These are phyloP conservation scores for Microdochium nivale DNA, from an alignment of 2,329 filamentous ascomycete genomes.

Conservation along the genomic window DNA sequence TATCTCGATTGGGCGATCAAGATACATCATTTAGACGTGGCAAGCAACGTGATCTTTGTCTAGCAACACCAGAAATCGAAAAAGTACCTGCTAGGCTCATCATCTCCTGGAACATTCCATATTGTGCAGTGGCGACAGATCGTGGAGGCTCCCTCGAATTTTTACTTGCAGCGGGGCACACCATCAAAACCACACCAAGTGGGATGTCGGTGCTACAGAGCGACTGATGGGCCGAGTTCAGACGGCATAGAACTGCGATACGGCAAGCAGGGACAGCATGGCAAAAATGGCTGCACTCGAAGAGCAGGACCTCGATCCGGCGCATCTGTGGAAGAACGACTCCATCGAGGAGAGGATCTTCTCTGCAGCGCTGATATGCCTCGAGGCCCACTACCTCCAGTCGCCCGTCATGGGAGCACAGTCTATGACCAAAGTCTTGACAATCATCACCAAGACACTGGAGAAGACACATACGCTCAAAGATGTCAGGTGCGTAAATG, in stretches of 20 bases:
- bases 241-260: not conserved
- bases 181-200: too few species aligned
- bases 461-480: constrained; percentile 56
- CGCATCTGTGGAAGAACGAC: constrained; percentile 24
- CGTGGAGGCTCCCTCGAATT: too few species aligned
- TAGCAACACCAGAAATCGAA: too few species aligned
- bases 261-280: not conserved
- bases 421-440: constrained; percentile 44
- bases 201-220: too few species aligned
- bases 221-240: not conserved
- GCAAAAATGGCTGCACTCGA: not conserved
- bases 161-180: too few species aligned
- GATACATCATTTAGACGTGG: not conserved
- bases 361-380: constrained; percentile 48
- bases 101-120: too few species aligned
- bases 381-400: constrained; percentile 53
- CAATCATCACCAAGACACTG: constrained; percentile 50
- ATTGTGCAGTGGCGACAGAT: too few species aligned
- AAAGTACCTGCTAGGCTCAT: too few species aligned
- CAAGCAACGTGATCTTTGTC: not conserved
- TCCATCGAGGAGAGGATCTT: constrained; percentile 58
- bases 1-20: not conserved
- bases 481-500: constrained; percentile 42
- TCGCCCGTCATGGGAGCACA: constrained; percentile 47
- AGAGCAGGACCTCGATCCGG: not conserved